Evolutionary conservation across 768 basidiomycete species (phyloP).

Genomic region (Gloeostereum incarnatum): DNA sequence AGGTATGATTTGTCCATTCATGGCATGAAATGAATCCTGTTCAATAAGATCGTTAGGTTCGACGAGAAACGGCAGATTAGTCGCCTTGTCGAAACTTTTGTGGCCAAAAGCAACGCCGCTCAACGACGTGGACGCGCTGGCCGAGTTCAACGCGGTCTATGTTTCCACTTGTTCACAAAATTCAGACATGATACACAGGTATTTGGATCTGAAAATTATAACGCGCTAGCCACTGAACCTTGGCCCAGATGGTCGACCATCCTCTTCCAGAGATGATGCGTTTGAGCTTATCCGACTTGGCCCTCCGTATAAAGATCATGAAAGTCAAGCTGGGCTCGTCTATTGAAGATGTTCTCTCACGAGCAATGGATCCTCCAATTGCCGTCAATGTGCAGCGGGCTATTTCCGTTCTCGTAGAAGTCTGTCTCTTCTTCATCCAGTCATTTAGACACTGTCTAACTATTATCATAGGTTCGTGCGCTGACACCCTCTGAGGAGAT

Average conservation of each 20-base stretch:
- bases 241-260: constrained; percentile 68
- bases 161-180: constrained; percentile 95
- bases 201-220: constrained; percentile 7
- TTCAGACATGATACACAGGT: constrained; percentile 75
- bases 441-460: constrained; percentile 1
- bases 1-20: constrained; percentile 30
- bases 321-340: constrained; percentile 76
- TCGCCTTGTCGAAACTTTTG: constrained; percentile 82
- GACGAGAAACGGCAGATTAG: constrained; percentile 97
- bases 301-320: constrained; percentile 89
- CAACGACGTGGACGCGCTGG: constrained; percentile 89
- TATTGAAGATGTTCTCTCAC: constrained; percentile 84
- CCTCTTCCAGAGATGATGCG: constrained; percentile 95
- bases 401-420: constrained; percentile 85
- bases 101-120: constrained; percentile 86
- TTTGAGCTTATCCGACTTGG: constrained; percentile 85
- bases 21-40: neutral
- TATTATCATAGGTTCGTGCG: constrained; percentile 60
- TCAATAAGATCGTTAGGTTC: constrained; percentile 39
- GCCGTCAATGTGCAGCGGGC: constrained; percentile 85
- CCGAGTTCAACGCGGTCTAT: constrained; percentile 80
- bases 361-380: constrained; percentile 84
- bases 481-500: constrained; percentile 83
- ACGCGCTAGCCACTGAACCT: constrained; percentile 2
- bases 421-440: constrained; percentile 16